Conservation (phyloP, 148 eudicot genomes). For the Fagopyrum esculentum region DNA sequence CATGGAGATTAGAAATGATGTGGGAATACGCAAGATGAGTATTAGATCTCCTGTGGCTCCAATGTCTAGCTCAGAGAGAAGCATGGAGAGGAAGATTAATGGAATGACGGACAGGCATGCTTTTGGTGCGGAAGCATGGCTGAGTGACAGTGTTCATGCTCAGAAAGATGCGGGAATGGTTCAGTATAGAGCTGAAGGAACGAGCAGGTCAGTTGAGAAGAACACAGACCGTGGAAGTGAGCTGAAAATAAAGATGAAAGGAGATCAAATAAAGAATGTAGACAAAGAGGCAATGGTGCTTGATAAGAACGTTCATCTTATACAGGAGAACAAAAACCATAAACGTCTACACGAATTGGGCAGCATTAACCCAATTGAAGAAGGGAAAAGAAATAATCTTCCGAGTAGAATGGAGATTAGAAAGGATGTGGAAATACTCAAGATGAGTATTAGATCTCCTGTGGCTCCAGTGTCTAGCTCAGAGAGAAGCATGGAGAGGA, state of each 20-base stretch:
- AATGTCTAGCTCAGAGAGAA: conserved; percentile 28
- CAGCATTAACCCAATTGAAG: conserved; percentile 46
- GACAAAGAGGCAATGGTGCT: conserved; percentile 12
- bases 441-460: conserved; percentile 21
- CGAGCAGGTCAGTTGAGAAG: too few relatives aligned
- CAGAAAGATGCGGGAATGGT: background rate
- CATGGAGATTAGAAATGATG: conserved; percentile 28
- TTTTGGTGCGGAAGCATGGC: too few relatives aligned
- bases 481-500: conserved; percentile 33
- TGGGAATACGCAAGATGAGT: conserved; percentile 21
- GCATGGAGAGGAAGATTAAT: conserved; percentile 22
- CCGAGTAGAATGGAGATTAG: conserved; percentile 16
- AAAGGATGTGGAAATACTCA: conserved; percentile 28
- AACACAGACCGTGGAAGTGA: too few relatives aligned
- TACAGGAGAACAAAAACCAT: conserved; percentile 24
- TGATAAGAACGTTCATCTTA: conserved; percentile 21
- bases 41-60: conserved; percentile 20
- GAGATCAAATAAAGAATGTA: too few relatives aligned
- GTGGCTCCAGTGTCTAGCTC: conserved; percentile 22
- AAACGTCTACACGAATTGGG: conserved; percentile 44
- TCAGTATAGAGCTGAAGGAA: too few relatives aligned
- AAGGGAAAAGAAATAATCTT: conserved; percentile 38
- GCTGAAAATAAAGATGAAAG: too few relatives aligned
- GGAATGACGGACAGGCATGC: too few relatives aligned
- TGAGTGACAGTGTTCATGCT: too few relatives aligned